Evolutionary conservation across 768 basidiomycete genomes (phyloP).

Genomic region (Tylopilus vinaceipallidus): DNA sequence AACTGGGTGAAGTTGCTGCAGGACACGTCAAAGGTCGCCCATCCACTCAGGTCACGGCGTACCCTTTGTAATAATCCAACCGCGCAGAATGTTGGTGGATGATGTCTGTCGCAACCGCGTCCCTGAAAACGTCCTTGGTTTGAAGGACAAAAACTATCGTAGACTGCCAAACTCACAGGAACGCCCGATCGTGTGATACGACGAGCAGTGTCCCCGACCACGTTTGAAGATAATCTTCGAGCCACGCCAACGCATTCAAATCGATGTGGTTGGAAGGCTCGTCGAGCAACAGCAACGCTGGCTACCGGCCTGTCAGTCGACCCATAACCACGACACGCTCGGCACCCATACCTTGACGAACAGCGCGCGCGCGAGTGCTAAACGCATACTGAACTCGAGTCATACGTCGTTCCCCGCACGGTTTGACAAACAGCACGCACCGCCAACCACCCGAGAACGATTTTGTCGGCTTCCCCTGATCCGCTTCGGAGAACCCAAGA

Average conservation of each 20-base stretch:
- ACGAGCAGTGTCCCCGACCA: constrained; percentile 92
- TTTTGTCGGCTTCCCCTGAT: constrained; percentile 79
- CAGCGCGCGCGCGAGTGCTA: constrained; percentile 91
- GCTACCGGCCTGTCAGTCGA: constrained; percentile 38
- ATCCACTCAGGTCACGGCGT: constrained; percentile 16
- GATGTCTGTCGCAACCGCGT: constrained; percentile 97
- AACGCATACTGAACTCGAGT: constrained; percentile 85
- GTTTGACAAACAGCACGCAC: constrained; percentile 36
- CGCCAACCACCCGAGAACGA: constrained; percentile 97
- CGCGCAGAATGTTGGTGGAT: constrained; percentile 93
- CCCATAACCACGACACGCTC: not conserved
- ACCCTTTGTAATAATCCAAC: constrained; percentile 98
- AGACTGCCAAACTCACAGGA: constrained; percentile 55
- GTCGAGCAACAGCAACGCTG: constrained; percentile 76
- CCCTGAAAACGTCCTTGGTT: constrained; percentile 41
- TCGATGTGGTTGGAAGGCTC: constrained; percentile 98
- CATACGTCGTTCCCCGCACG: too few relatives aligned
- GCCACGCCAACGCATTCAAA: constrained; percentile 95
- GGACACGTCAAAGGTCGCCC: constrained; percentile 5
- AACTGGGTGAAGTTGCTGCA: constrained; percentile 94
- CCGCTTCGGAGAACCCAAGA: constrained; percentile 86
- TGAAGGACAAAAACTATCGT: not conserved
- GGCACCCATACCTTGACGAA: constrained; percentile 76
- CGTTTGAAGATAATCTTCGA: constrained; percentile 95
- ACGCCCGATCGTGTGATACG: constrained; percentile 98